Base-by-base conservation (phyloP, 305 asterid genomes). In the Fraxinus paxiana region DNA sequence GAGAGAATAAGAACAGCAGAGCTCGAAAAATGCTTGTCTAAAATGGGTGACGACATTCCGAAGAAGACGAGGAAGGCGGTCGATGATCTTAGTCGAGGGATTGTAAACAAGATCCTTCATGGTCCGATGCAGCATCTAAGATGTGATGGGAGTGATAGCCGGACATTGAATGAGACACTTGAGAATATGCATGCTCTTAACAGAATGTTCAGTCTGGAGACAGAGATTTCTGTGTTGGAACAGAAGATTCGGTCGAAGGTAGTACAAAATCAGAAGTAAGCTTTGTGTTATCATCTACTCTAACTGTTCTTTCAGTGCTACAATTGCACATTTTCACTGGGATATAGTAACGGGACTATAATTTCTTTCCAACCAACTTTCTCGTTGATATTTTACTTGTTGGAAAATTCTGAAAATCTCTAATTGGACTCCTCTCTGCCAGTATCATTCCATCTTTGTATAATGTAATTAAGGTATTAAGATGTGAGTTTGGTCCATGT, bases 131-230 rank as follows among this genome's bases (percentile, higher is more conserved):
- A 94, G 86, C 99, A 96, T 81, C 85, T 96, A 56, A 88, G 99
- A 88, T 96, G 98, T 73, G 99, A 94, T 77, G 99, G 98, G 80
- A 96, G 94, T 73, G 99, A 96, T 51, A 92, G 90, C 84, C 87
- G 98, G 79, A 92, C 98, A 13, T 82, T 96, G 89, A 91, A 90
- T 8, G 99, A 96, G 86, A 96, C 97, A 1, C 95, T 96, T 6
- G 98, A 96, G 92, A 96, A 96, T 78, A 94, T 96, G 99, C 97
- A 96, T 48, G 98, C 99, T 31, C 94, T 96, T 15, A 96, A 96
- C 85, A 80, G 99, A 79, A 94, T 96, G 98, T 96, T 96, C 85
- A 90, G 85, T 86, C 91, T 96, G 3, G 99, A 92, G 86, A 92
- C 97, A 0, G 97, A 96, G 83, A 88, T 94, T 38, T 96, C 99